Conservation (phyloP, 371 early-diverging fungal genomes). For the Capniomyces stellatus region DNA sequence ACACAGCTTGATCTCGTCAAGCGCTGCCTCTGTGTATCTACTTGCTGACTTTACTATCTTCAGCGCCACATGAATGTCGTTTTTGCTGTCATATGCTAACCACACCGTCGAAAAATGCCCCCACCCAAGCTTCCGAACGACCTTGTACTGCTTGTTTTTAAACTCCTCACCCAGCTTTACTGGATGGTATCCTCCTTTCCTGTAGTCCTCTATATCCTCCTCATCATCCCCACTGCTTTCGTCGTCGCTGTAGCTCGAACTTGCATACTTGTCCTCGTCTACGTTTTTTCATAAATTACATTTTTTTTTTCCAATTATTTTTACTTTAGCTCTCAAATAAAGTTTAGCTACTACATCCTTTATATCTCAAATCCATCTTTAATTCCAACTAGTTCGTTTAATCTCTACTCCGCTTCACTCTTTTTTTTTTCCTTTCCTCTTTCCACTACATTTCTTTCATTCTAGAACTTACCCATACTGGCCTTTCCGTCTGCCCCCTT, state of each 20-base stretch:
- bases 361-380: neutral
- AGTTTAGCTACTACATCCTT: neutral
- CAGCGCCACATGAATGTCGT: constrained; percentile 71
- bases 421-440: too few relatives aligned
- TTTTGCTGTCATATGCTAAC: constrained; percentile 61
- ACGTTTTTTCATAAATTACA: too few relatives aligned
- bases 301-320: too few relatives aligned
- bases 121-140: constrained; percentile 90
- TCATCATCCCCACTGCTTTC: constrained; percentile 51
- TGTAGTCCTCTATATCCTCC: constrained; percentile 78
- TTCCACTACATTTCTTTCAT: too few relatives aligned
- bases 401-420: too few relatives aligned
- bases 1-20: constrained; percentile 84
- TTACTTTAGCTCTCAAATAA: neutral
- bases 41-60: constrained; percentile 91
- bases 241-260: constrained; percentile 17
- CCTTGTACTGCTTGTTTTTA: constrained; percentile 55
- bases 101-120: constrained; percentile 97
- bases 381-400: neutral
- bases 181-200: constrained; percentile 87
- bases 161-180: constrained; percentile 70
- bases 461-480: too few relatives aligned
- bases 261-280: neutral
- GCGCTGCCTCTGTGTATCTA: constrained; percentile 89
- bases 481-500: too few relatives aligned